Evolutionary conservation across 495 filamentous ascomycete species (phyloP).

Genomic region (Mycothermus thermophilus): DNA sequence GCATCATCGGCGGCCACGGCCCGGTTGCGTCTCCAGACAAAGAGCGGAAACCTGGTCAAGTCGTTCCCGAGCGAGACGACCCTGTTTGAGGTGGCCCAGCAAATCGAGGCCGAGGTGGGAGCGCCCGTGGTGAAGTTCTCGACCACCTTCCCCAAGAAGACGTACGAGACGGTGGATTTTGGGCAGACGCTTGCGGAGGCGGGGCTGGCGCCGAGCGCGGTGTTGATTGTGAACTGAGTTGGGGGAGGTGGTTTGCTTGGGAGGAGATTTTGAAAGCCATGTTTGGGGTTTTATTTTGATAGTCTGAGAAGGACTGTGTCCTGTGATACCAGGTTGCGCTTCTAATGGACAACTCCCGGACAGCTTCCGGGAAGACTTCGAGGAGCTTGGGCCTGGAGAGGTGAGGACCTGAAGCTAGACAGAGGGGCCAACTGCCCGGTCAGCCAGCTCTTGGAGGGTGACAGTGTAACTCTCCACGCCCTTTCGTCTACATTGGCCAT

Average conservation of each 20-base stretch:
- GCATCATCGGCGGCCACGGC: slow-evolving; percentile 42
- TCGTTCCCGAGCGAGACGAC: slow-evolving; percentile 75
- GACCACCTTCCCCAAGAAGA: slow-evolving; percentile 77
- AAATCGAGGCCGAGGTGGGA: slow-evolving; percentile 47
- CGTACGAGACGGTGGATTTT: slow-evolving; percentile 68
- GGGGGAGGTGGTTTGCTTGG: neutral
- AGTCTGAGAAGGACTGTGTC: no score
- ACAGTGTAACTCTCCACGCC: no score
- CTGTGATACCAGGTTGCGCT: no score
- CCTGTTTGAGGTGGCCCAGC: slow-evolving; percentile 79
- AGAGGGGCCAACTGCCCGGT: no score
- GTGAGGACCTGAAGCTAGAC: no score
- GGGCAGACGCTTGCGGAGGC: slow-evolving; percentile 86
- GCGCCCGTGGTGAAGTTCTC: slow-evolving; percentile 55
- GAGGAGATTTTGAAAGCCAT: neutral
- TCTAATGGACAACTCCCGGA: no score
- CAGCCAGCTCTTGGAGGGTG: no score
- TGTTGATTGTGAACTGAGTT: slow-evolving; percentile 50
- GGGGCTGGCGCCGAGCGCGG: slow-evolving; percentile 76
- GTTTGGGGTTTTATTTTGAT: no score
- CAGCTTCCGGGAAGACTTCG: no score
- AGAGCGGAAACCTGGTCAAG: slow-evolving; percentile 63
- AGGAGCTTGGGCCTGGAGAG: no score
- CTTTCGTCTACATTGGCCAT: no score
- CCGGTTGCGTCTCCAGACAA: slow-evolving; percentile 66